phyloP scores from a whole-genome alignment of 2,329 filamentous ascomycete species.

The Fusarium solani-melongenae region DNA sequence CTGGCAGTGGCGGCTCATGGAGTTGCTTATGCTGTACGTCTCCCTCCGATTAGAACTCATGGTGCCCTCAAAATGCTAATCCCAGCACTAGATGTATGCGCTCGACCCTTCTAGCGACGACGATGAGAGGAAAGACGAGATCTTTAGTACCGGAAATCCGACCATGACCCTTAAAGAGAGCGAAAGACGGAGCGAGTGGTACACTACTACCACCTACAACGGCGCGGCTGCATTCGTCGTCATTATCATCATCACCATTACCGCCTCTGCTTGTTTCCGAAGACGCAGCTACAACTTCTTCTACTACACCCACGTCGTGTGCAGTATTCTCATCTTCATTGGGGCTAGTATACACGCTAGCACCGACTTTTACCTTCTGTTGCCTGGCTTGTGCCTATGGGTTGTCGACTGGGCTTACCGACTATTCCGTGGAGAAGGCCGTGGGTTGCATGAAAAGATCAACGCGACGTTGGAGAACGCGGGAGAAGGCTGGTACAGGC shows the following conservation, averaged over 20 bases:
- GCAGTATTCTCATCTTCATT: neutral
- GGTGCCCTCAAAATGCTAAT: neutral
- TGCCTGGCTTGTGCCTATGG: conserved; percentile 12
- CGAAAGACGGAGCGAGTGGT: conserved; percentile 6
- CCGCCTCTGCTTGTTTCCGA: conserved; percentile 3
- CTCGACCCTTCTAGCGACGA: conserved; percentile 6
- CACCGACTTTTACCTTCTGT: conserved; percentile 11
- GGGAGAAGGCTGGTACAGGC: conserved; percentile 6
- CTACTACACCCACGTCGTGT: conserved; percentile 9
- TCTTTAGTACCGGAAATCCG: conserved; percentile 8
- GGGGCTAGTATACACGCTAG: conserved; percentile 9
- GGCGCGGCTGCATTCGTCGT: neutral
- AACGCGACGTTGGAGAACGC: conserved; percentile 2
- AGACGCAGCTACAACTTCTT: conserved; percentile 10
- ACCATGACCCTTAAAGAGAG: conserved; percentile 13
- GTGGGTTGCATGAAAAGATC: neutral
- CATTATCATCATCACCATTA: conserved; percentile 3
- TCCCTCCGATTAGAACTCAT: neutral
- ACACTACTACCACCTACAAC: conserved; percentile 8
- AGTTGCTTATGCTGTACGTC: conserved; percentile 7
- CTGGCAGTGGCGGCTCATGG: neutral
- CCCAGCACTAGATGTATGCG: neutral
- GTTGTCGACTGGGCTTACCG: conserved; percentile 1
- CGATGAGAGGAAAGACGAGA: neutral
- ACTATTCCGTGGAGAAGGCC: conserved; percentile 1